Percentiles rank a stretch among this genome's conserved stretches.
phyloP scores from a whole-genome alignment of 768 basidiomycete genomes.

The Coprinopsis cinerea region DNA sequence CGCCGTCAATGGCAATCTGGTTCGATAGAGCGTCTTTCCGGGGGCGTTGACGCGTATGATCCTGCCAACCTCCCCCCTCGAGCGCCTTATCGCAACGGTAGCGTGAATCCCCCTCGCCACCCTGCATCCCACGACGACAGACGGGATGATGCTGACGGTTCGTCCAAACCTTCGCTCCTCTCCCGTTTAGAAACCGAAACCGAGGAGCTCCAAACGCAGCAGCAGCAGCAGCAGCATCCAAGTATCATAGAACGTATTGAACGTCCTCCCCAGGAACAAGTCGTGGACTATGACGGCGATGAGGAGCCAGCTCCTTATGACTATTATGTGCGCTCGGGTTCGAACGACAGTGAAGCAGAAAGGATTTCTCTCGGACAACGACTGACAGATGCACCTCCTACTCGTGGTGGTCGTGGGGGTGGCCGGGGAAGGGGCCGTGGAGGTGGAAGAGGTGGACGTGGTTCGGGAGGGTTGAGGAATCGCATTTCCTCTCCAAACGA shows the following conservation, averaged over 20 bases:
- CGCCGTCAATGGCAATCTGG: too few relatives aligned
- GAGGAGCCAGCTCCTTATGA: background rate
- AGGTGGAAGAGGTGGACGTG: background rate
- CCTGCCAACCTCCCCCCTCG: background rate
- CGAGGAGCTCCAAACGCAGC: too few relatives aligned
- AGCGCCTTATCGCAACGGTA: background rate
- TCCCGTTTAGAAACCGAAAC: background rate
- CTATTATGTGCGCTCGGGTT: background rate
- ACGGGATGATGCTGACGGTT: too few relatives aligned
- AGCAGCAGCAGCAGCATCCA: too few relatives aligned
- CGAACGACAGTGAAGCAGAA: background rate
- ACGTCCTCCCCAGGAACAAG: too few relatives aligned
- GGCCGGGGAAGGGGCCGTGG: slow-evolving; percentile 5
- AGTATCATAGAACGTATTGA: too few relatives aligned
- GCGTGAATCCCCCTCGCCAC: too few relatives aligned
- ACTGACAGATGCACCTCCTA: background rate
- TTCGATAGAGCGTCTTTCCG: too few relatives aligned
- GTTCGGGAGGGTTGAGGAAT: background rate
- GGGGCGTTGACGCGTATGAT: too few relatives aligned
- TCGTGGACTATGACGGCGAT: too few relatives aligned
- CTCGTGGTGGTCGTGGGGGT: slow-evolving; percentile 1
- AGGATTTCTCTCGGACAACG: background rate
- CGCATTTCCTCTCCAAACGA: slow-evolving; percentile 1
- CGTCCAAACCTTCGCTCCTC: too few relatives aligned
- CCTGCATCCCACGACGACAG: background rate